These are phyloP conservation scores for Hansenula sp. DNA, from an alignment of 1,139 yeast species.

Conservation along the genomic window DNA sequence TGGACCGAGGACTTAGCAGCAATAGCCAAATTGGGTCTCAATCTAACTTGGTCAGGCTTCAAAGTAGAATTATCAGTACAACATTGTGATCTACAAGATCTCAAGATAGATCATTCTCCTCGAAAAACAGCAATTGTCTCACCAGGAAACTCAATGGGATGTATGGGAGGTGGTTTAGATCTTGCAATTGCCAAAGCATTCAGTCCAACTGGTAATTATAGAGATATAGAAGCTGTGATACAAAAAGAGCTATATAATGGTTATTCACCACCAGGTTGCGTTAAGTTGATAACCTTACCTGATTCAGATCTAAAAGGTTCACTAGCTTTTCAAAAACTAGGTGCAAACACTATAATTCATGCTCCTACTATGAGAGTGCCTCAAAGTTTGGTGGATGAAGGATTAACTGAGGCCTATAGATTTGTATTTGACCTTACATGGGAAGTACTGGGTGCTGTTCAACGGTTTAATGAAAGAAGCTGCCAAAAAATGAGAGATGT, in stretches of 20 bases:
- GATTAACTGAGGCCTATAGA: conserved; percentile 18
- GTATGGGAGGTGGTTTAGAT: conserved; percentile 50
- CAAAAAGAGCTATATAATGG: conserved; percentile 20
- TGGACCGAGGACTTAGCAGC: not conserved
- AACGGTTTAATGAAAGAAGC: conserved; percentile 13
- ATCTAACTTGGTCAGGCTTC: too few relatives aligned
- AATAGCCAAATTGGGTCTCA: too few relatives aligned
- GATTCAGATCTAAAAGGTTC: conserved; percentile 4
- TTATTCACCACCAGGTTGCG: conserved; percentile 29
- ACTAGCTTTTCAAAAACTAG: conserved; percentile 1
- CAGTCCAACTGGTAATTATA: conserved; percentile 9
- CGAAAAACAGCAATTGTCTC: conserved; percentile 34
- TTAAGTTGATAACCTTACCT: conserved; percentile 25
- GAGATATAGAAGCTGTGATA: conserved; percentile 4
- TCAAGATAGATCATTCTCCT: not conserved
- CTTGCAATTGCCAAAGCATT: conserved; percentile 26
- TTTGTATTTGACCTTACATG: conserved; percentile 43
- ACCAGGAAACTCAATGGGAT: conserved; percentile 51
- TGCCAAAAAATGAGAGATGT: conserved; percentile 9
- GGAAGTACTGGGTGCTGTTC: conserved; percentile 31
- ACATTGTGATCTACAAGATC: not conserved
- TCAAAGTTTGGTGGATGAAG: conserved; percentile 12
- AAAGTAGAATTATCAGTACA: not conserved
- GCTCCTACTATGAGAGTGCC: conserved; percentile 49
- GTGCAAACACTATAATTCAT: conserved; percentile 34